These are phyloP conservation scores for Teunomyces gatunensis DNA, from an alignment of 805 yeast species.

Conservation along the genomic window DNA sequence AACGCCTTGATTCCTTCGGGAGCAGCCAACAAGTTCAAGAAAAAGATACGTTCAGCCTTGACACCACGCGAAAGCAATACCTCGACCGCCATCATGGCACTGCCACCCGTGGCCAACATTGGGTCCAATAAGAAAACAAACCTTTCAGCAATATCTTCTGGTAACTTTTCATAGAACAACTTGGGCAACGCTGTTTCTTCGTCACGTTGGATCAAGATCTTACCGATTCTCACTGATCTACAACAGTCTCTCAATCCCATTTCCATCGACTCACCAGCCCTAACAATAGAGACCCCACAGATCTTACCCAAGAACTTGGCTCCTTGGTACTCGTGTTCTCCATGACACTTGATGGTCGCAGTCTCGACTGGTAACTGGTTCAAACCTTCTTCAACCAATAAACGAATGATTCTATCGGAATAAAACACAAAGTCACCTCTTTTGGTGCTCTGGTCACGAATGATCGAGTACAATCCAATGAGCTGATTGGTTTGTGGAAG, in stretches of 20 bases:
- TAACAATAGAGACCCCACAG: constrained; percentile 95
- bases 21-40: constrained; percentile 86
- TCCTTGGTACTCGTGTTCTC: constrained; percentile 71
- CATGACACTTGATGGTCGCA: constrained; percentile 67
- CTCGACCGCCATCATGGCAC: constrained; percentile 96
- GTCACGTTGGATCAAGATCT: constrained; percentile 94
- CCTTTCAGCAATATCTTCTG: constrained; percentile 84
- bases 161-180: constrained; percentile 88
- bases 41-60: constrained; percentile 79
- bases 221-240: constrained; percentile 93
- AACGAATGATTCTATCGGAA: constrained; percentile 89
- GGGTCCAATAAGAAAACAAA: constrained; percentile 93
- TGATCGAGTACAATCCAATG: constrained; percentile 82
- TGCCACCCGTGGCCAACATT: constrained; percentile 98
- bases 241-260: constrained; percentile 97
- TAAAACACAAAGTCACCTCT: constrained; percentile 95
- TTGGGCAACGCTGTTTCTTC: constrained; percentile 96
- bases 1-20: constrained; percentile 90
- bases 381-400: constrained; percentile 92
- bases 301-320: constrained; percentile 84
- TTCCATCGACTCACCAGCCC: constrained; percentile 99
- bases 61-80: constrained; percentile 87
- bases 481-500: constrained; percentile 90
- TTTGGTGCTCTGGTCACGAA: constrained; percentile 75
- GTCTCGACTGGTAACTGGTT: constrained; percentile 89